Conservation (phyloP, 805 yeast species). For the Candida argentea region DNA sequence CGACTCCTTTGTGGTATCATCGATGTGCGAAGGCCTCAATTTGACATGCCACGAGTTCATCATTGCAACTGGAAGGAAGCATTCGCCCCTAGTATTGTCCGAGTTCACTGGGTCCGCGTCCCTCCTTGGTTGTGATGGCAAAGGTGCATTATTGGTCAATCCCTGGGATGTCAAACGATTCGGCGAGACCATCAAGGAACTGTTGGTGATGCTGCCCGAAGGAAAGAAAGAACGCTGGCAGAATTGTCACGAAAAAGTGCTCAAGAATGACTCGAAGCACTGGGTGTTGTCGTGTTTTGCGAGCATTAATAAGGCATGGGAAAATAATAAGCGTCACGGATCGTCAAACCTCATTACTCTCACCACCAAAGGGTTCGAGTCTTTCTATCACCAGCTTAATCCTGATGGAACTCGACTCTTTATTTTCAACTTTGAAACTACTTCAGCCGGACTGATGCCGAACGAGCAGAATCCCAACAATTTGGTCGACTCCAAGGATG, state of each 20-base stretch:
- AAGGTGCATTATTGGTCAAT: constrained; percentile 69
- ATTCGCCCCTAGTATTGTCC: constrained; percentile 76
- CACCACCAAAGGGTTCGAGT: constrained; percentile 20
- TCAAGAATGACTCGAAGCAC: constrained; percentile 55
- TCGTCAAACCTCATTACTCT: constrained; percentile 20
- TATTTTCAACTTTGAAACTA: constrained; percentile 42
- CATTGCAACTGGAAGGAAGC: constrained; percentile 57
- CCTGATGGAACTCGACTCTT: constrained; percentile 32
- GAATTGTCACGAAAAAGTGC: constrained; percentile 45
- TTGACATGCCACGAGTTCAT: constrained; percentile 92
- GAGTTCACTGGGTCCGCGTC: constrained; percentile 95
- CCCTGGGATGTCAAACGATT: constrained; percentile 81
- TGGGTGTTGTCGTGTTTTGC: constrained; percentile 61
- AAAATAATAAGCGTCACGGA: constrained; percentile 17
- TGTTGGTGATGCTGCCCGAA: constrained; percentile 53
- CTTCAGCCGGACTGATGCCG: constrained; percentile 15
- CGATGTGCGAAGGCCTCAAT: constrained; percentile 95
- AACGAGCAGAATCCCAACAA: constrained; percentile 1
- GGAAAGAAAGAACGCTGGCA: constrained; percentile 59
- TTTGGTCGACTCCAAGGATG: constrained; percentile 8
- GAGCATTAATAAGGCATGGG: constrained; percentile 39
- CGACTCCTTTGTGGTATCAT: constrained; percentile 76
- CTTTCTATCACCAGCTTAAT: constrained; percentile 16
- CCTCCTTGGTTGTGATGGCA: constrained; percentile 40
- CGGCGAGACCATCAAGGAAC: constrained; percentile 49